Evolutionary conservation across 2,329 filamentous ascomycete species (phyloP).

Genomic region (Hypomyces rosellus): DNA sequence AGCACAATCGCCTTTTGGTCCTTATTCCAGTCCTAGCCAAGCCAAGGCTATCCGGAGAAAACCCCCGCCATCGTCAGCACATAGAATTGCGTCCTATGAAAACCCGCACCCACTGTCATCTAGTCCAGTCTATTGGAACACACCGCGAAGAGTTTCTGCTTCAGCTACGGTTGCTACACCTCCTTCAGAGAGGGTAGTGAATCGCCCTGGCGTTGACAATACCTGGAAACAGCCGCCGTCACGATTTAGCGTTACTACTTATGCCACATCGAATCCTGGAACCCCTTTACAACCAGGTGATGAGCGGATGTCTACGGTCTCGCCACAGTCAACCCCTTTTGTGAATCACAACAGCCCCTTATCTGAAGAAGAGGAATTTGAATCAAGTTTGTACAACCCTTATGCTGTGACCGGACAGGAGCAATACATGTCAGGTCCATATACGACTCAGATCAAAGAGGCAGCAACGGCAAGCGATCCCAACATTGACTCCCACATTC

Average conservation of each 20-base stretch:
- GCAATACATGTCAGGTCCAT: constrained; percentile 3
- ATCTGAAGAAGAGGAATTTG: constrained; percentile 18
- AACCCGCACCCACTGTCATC: constrained; percentile 5
- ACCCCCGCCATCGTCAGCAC: constrained; percentile 28
- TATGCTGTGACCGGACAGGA: background rate
- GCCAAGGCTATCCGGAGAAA: constrained; percentile 41
- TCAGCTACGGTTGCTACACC: constrained; percentile 19
- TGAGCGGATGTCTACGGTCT: constrained; percentile 11
- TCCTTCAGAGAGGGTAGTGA: constrained; percentile 12
- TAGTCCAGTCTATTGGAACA: constrained; percentile 5
- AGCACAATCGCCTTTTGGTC: constrained; percentile 16
- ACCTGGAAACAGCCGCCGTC: constrained; percentile 49
- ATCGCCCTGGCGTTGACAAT: constrained; percentile 18
- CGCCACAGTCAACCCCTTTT: constrained; percentile 16
- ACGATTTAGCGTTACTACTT: constrained; percentile 59
- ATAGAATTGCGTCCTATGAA: background rate
- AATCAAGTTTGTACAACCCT: constrained; percentile 9
- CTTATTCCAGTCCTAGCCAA: constrained; percentile 19
- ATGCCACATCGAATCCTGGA: constrained; percentile 40
- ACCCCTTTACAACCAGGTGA: constrained; percentile 21
- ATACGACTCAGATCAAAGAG: background rate
- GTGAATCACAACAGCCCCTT: constrained; percentile 29
- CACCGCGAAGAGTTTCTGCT: background rate
- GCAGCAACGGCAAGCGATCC: background rate
- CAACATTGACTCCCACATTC: background rate